Conservation (phyloP, 495 filamentous ascomycete species). For the Aspergillus saccharolyticus region DNA sequence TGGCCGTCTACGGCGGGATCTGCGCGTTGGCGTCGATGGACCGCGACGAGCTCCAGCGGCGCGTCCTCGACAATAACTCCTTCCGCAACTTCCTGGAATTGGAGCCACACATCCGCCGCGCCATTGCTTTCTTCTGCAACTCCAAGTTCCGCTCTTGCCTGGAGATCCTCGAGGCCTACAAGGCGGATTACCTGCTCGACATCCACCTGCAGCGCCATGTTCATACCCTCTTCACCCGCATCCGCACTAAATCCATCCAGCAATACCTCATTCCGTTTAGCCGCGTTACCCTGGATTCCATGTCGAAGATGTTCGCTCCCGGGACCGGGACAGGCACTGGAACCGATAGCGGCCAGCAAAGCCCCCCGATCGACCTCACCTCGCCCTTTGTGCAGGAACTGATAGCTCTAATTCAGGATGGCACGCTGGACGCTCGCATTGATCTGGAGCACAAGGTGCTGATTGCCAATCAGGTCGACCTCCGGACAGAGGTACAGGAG, state of each 20-base stretch:
- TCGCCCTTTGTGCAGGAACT: conserved; percentile 71
- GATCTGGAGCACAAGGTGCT: conserved; percentile 79
- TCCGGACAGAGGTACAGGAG: conserved; percentile 61
- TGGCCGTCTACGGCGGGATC: conserved; percentile 87
- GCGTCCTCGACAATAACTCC: conserved; percentile 68
- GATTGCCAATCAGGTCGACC: conserved; percentile 59
- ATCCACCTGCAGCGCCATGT: conserved; percentile 78
- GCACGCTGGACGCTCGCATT: conserved; percentile 71
- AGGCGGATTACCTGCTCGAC: conserved; percentile 82
- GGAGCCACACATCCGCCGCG: conserved; percentile 89
- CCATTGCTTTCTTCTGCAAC: conserved; percentile 79
- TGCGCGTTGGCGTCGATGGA: conserved; percentile 89
- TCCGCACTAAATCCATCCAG: conserved; percentile 86
- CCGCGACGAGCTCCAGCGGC: conserved; percentile 63
- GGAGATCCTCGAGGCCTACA: conserved; percentile 72
- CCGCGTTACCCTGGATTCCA: conserved; percentile 62
- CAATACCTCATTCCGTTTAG: conserved; percentile 85
- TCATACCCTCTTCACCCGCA: conserved; percentile 58
- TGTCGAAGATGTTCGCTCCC: conserved; percentile 60
- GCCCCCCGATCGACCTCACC: conserved; percentile 39
- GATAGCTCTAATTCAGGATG: conserved; percentile 65
- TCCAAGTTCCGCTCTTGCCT: conserved; percentile 83
- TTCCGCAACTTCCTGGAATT: conserved; percentile 89
- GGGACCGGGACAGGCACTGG: conserved; percentile 19
- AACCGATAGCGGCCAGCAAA: conserved; percentile 27